Evolutionary conservation across 768 basidiomycete species (phyloP).

Genomic region (Termitomyces sp.): DNA sequence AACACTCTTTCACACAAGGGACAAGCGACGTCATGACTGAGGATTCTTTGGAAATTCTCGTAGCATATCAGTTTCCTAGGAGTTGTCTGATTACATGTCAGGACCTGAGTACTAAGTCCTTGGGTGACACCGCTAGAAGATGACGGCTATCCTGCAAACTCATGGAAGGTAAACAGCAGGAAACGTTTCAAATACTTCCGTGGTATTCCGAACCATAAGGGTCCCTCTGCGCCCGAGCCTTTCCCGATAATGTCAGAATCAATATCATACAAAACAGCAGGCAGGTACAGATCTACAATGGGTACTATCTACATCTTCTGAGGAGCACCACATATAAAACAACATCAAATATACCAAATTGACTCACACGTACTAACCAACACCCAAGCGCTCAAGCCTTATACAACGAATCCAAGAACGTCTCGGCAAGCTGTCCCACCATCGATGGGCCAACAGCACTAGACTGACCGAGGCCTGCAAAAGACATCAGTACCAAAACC

Average conservation of each 20-base stretch:
- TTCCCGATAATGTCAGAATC: background rate
- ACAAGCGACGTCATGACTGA: background rate
- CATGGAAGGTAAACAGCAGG: background rate
- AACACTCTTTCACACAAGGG: background rate
- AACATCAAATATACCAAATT: background rate
- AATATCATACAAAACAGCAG: background rate
- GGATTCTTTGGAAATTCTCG: background rate
- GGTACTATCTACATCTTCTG: background rate
- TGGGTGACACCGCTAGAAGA: background rate
- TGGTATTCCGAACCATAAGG: background rate
- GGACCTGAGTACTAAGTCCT: no score
- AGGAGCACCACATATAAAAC: background rate
- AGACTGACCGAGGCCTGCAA: slow-evolving; percentile 71
- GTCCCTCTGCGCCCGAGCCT: background rate
- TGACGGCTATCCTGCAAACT: background rate
- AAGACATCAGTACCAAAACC: background rate
- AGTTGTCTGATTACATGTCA: background rate
- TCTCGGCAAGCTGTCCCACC: slow-evolving; percentile 70
- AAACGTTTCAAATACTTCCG: background rate
- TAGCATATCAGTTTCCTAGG: background rate
- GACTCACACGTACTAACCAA: background rate
- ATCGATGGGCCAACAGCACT: slow-evolving; percentile 78
- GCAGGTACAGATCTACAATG: background rate
- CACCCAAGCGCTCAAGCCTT: slow-evolving; percentile 43
- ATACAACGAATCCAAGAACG: slow-evolving; percentile 79